These are phyloP conservation scores for Rickenella mellea DNA, from an alignment of 768 basidiomycete genomes.

Conservation along the genomic window DNA sequence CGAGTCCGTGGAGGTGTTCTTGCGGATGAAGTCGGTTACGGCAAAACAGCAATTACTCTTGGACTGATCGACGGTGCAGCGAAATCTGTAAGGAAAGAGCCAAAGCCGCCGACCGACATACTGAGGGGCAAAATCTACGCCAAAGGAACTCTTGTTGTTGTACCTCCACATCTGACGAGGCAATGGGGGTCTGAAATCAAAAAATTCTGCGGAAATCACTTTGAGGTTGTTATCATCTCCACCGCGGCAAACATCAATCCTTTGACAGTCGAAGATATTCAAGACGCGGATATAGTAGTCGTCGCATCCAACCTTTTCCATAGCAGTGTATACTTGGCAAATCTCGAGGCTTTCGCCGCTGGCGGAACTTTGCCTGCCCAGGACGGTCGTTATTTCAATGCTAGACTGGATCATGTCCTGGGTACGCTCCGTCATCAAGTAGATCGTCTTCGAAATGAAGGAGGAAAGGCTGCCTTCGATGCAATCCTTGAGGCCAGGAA, in stretches of 20 bases:
- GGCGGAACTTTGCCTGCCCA: slow-evolving; percentile 57
- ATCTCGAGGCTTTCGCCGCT: slow-evolving; percentile 61
- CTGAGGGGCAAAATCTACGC: slow-evolving; percentile 60
- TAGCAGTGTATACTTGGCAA: slow-evolving; percentile 65
- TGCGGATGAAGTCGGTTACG: slow-evolving; percentile 94
- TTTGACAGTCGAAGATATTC: slow-evolving; percentile 61
- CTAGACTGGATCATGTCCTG: slow-evolving; percentile 59
- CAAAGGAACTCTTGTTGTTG: slow-evolving; percentile 75
- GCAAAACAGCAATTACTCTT: slow-evolving; percentile 92
- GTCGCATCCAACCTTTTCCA: slow-evolving; percentile 83
- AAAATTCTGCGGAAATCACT: slow-evolving; percentile 63
- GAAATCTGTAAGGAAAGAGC: slow-evolving; percentile 47
- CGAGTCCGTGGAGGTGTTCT: slow-evolving; percentile 81
- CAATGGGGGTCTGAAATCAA: slow-evolving; percentile 85
- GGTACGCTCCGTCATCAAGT: slow-evolving; percentile 54
- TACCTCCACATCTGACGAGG: slow-evolving; percentile 81
- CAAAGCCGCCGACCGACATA: slow-evolving; percentile 35
- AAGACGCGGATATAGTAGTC: slow-evolving; percentile 79
- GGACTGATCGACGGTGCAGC: slow-evolving; percentile 74
- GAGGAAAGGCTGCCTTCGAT: slow-evolving; percentile 50
- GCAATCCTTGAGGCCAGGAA: slow-evolving; percentile 56
- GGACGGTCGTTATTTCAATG: slow-evolving; percentile 84
- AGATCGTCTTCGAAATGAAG: slow-evolving; percentile 50
- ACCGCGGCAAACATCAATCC: slow-evolving; percentile 64
- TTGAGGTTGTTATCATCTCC: slow-evolving; percentile 58